Base-by-base conservation (phyloP, 2,329 filamentous ascomycete species). In the Claviceps paspali region DNA sequence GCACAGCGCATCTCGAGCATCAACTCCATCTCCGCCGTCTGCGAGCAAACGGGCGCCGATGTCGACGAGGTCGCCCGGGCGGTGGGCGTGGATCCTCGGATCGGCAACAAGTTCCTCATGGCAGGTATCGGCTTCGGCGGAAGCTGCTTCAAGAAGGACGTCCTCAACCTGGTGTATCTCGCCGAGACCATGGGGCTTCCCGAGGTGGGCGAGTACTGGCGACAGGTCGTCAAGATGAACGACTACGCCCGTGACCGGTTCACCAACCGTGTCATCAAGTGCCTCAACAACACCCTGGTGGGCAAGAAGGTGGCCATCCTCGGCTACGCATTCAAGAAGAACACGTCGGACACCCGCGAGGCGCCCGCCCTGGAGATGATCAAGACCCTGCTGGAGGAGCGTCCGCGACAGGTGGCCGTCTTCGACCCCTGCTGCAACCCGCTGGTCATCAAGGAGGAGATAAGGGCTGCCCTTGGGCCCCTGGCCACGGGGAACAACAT, bases 131-230 rank as follows among this genome's bases (percentile, higher is more conserved):
- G 82, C 12, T 88, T 87, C 49, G 82, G 82, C 38, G 82, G 82
- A 15, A 81, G 75, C 42, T 88, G 82, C 57, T 86, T 88, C 65
- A 76, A 79, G 55, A 88, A 88, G 58, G 82, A 88, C 51, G 73
- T 86, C 29, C 64, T 82, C 34, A 81, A 72, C 54, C 61, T 88
- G 27, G 71, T 78, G 14, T 85, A 87, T 57, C 65, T 87, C 22
- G 76, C 82, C 12, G 76, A 83, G 48, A 73, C 70, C 3, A 64
- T 85, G 38, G 71, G 77, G 36, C 63, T 86, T 9, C 67, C 70
- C 4, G 78, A 86, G 48, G 80, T 87, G 0, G 79, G 75, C 24
- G 69, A 75, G 44, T 87, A 86, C 60, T 88, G 82, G 82, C 66
- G 67, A 41, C 68, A 75, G 39, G 79, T 88, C 3, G 68, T 85